Evolutionary conservation across 1,284 basidiomycete genomes (phyloP).

Genomic region (Gastroboletus turbinatus): DNA sequence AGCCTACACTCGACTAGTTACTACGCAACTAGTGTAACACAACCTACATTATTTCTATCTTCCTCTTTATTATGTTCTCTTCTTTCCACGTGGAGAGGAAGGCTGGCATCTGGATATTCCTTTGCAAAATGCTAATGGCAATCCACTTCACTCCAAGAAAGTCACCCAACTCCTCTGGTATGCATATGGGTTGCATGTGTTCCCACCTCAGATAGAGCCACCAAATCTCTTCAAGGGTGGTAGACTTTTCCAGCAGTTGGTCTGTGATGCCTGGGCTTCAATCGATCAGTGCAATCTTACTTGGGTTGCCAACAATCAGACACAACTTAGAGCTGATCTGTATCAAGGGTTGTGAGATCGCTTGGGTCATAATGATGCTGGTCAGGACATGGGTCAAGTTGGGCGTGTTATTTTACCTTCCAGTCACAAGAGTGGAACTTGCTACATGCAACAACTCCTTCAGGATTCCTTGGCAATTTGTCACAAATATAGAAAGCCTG

Average conservation of each 20-base stretch:
- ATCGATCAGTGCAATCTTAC: slow-evolving; percentile 35
- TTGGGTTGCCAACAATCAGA: slow-evolving; percentile 27
- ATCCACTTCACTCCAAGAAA: slow-evolving; percentile 12
- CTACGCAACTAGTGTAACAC: too few relatives aligned
- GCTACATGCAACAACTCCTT: neutral
- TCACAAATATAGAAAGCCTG: neutral
- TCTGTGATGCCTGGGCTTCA: slow-evolving; percentile 38
- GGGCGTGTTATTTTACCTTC: neutral
- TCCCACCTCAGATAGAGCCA: neutral
- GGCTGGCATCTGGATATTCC: too few relatives aligned
- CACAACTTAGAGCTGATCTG: too few relatives aligned
- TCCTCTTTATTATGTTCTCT: too few relatives aligned
- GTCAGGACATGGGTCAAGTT: neutral
- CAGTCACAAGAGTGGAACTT: too few relatives aligned
- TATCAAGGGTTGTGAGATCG: slow-evolving; percentile 5
- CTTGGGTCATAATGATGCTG: neutral
- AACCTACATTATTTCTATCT: too few relatives aligned
- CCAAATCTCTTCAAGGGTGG: slow-evolving; percentile 37
- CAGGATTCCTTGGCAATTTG: slow-evolving; percentile 1
- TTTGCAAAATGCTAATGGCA: neutral
- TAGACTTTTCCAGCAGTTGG: slow-evolving; percentile 41
- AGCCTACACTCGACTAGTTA: too few relatives aligned
- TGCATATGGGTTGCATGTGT: slow-evolving; percentile 10
- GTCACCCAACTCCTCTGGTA: slow-evolving; percentile 18
- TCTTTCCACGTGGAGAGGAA: too few relatives aligned